Base-by-base conservation (phyloP, 1,139 yeast species). In the Chernovozyma aurita region DNA sequence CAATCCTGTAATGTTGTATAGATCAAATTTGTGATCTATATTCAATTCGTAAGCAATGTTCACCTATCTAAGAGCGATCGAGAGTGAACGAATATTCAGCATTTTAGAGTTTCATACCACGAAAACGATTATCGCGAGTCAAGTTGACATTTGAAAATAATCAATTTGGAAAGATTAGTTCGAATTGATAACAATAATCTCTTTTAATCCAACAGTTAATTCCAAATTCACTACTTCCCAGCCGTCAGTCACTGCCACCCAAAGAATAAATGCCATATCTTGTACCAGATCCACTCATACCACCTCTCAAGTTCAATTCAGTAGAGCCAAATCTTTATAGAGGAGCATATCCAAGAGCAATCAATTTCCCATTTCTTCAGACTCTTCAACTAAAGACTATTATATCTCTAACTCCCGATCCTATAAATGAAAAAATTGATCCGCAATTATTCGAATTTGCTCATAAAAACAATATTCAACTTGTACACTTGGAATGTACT, bases 321-420 rank as follows among this genome's bases (percentile, higher is more conserved):
- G 78, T 88, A 1, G 85, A 84, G 49, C 78, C 85, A 1, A 69
- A 74, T 37, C 63, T 90, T 4, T 85, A 80, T 51, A 65, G 97
- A 34, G 97, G 97, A 0, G 83, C 95, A 1, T 85, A 85, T 49
- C 97, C 97, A 1, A 72, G 94, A 37, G 77, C 78, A 35, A 73
- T 81, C 40, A 88, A 87, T 53, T 70, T 75, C 41, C 71, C 80
- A n/a, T 92, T 83, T 52, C 63, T 92, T n/a, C 65, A 72, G 45
- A 70, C 87, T 24, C 67, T 88, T 26, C 64, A 73, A 30, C 66
- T 92, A 37, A 79, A 72, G 50, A 84, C 92, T 8, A 80, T 92
- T 35, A 67, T 92, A 9, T 82, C 95, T 3, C 57, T 92, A 39
- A 84, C 95, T 0, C 95, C 97, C 2, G 74, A 76, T 17, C 85